Conservation (phyloP, 2,329 filamentous ascomycete species). For the Alternaria dauci region DNA sequence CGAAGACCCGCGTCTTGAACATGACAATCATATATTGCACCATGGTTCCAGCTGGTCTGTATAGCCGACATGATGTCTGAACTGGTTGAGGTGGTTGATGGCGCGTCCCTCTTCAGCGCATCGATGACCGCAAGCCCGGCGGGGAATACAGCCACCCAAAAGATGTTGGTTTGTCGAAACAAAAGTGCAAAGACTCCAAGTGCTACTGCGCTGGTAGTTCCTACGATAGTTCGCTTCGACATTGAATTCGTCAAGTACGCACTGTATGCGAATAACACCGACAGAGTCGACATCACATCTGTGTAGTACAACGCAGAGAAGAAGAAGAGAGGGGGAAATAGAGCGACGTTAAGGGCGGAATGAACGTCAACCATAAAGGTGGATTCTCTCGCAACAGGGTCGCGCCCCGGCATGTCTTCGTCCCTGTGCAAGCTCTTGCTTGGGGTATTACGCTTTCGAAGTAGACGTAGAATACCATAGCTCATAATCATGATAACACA, state of each 20-base stretch:
- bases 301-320: slow-evolving; percentile 97
- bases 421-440: background rate
- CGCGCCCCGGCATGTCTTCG: background rate
- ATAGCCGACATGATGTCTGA: slow-evolving; percentile 13
- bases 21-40: slow-evolving; percentile 32
- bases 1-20: slow-evolving; percentile 33
- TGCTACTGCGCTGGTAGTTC: slow-evolving; percentile 47
- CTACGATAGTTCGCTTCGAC: slow-evolving; percentile 21
- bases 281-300: slow-evolving; percentile 81
- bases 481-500: slow-evolving; percentile 46
- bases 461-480: slow-evolving; percentile 33
- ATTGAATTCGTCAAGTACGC: slow-evolving; percentile 49
- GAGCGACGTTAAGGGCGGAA: slow-evolving; percentile 77
- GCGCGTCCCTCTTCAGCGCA: slow-evolving; percentile 31
- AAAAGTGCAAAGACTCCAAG: slow-evolving; percentile 72
- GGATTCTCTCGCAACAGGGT: slow-evolving; percentile 31
- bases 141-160: slow-evolving; percentile 87
- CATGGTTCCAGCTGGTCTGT: slow-evolving; percentile 33
- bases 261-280: slow-evolving; percentile 75
- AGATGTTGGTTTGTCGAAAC: slow-evolving; percentile 95
- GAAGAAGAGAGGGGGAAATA: slow-evolving; percentile 94
- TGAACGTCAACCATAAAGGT: slow-evolving; percentile 58
- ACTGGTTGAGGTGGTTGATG: background rate
- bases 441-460: slow-evolving; percentile 17
- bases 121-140: slow-evolving; percentile 60